phyloP scores from a whole-genome alignment of 352 stramenopile genomes.

The Peronospora farinosa region DNA sequence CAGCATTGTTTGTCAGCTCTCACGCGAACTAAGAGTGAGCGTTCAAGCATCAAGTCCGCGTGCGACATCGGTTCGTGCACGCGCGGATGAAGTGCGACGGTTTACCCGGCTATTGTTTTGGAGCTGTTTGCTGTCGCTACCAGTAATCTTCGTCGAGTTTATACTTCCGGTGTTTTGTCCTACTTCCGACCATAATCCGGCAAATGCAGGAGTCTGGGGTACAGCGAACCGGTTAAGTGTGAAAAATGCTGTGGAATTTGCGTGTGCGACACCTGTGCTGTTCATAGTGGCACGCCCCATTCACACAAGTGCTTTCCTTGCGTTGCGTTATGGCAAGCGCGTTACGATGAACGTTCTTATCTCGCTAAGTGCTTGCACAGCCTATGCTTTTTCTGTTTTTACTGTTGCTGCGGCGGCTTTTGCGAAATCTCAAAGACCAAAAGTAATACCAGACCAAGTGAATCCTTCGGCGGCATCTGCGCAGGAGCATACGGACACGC shows the following conservation, averaged over 20 bases:
- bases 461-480: constrained; percentile 10
- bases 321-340: constrained; percentile 48
- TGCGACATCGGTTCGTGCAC: constrained; percentile 35
- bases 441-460: constrained; percentile 5
- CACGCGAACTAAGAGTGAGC: constrained; percentile 32
- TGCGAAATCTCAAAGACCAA: neutral
- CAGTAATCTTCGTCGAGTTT: constrained; percentile 55
- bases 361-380: constrained; percentile 58
- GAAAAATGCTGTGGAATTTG: constrained; percentile 43
- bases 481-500: constrained; percentile 6
- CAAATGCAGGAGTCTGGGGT: constrained; percentile 24
- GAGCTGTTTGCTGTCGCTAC: constrained; percentile 52
- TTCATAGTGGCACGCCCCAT: constrained; percentile 59
- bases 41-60: constrained; percentile 48
- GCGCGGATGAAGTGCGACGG: constrained; percentile 35
- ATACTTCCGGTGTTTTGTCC: constrained; percentile 35
- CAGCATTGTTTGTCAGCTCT: constrained; percentile 36
- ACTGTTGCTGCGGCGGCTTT: constrained; percentile 23
- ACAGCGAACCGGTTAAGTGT: constrained; percentile 32
- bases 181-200: constrained; percentile 16
- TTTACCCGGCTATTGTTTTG: constrained; percentile 42
- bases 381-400: constrained; percentile 59
- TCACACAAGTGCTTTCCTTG: constrained; percentile 59
- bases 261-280: constrained; percentile 63
- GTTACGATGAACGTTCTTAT: constrained; percentile 79